Evolutionary conservation across 2,329 filamentous ascomycete species (phyloP).

Genomic region (Incumbomyces lentus): DNA sequence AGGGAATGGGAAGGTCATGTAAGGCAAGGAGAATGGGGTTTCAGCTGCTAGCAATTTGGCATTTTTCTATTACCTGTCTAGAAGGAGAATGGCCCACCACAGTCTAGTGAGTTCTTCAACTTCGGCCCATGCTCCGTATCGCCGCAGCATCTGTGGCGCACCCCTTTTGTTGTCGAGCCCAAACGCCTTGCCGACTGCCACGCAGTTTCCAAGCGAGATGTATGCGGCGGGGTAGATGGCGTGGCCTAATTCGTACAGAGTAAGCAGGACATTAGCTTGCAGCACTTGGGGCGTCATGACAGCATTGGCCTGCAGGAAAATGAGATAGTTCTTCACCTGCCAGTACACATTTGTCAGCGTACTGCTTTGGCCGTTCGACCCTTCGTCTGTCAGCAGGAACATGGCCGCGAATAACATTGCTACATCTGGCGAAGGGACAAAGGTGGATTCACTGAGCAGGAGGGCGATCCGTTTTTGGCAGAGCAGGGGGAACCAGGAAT

Average conservation of each 20-base stretch:
- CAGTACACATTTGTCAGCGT: constrained; percentile 20
- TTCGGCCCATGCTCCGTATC: constrained; percentile 18
- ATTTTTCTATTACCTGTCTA: constrained; percentile 22
- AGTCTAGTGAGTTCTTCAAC: constrained; percentile 19
- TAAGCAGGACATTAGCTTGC: constrained; percentile 25
- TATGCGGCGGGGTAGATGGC: constrained; percentile 30
- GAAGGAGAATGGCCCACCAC: constrained; percentile 23
- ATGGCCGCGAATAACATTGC: constrained; percentile 24
- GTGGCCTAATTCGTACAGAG: constrained; percentile 27
- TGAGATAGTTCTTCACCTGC: constrained; percentile 22
- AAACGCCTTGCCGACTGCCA: constrained; percentile 17
- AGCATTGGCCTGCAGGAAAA: constrained; percentile 21
- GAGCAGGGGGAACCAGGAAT: constrained; percentile 22
- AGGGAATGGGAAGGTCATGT: no score
- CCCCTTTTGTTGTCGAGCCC: constrained; percentile 17
- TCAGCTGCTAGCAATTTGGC: no score
- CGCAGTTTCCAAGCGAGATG: constrained; percentile 21
- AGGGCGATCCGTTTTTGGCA: constrained; percentile 18
- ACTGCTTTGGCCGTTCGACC: constrained; percentile 3
- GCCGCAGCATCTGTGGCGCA: constrained; percentile 17
- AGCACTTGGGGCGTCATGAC: constrained; percentile 22
- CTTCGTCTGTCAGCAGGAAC: constrained; percentile 21
- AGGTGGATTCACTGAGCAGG: constrained; percentile 15
- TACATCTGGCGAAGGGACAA: constrained; percentile 20
- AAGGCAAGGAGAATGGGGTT: no score